Conservation (phyloP, 1,284 basidiomycete genomes). For the Inonotus hispidus region DNA sequence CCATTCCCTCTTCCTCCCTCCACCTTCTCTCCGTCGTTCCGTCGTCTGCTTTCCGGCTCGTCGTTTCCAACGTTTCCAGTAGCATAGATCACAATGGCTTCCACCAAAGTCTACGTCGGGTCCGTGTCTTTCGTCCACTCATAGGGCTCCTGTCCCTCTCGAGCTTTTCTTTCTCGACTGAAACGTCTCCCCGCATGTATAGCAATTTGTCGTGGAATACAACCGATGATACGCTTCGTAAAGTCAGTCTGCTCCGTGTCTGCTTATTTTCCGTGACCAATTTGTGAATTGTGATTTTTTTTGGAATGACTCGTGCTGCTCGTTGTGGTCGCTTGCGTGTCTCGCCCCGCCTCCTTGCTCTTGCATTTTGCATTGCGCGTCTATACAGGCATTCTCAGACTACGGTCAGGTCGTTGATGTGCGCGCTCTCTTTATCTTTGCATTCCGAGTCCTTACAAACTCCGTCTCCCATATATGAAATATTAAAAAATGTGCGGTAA, state of each 20-base stretch:
- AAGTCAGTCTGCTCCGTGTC: slow-evolving; percentile 61
- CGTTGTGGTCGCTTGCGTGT: slow-evolving; percentile 10
- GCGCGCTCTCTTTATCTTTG: slow-evolving; percentile 43
- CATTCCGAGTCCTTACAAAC: background rate
- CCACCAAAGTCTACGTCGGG: slow-evolving; percentile 81
- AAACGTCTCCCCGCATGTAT: slow-evolving; percentile 40
- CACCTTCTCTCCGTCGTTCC: slow-evolving; percentile 26
- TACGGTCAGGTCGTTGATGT: slow-evolving; percentile 74
- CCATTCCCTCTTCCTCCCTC: slow-evolving; percentile 33
- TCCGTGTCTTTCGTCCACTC: slow-evolving; percentile 39
- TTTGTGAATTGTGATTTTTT: slow-evolving; percentile 30
- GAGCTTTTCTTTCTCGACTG: slow-evolving; percentile 42
- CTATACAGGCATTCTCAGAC: slow-evolving; percentile 59
- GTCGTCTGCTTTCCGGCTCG: slow-evolving; percentile 26
- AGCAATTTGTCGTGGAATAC: slow-evolving; percentile 94
- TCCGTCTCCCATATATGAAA: background rate
- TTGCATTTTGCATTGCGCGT: background rate
- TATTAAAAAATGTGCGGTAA: background rate
- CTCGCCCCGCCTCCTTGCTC: background rate
- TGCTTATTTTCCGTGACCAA: slow-evolving; percentile 26
- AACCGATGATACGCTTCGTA: slow-evolving; percentile 81
- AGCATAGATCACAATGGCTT: slow-evolving; percentile 42
- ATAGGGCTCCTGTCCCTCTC: slow-evolving; percentile 30
- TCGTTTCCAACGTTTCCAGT: slow-evolving; percentile 33
- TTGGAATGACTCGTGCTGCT: background rate